Evolutionary conservation across 805 yeast species (phyloP).

Genomic region (Hanseniaspora pseudoguilliermondii): DNA sequence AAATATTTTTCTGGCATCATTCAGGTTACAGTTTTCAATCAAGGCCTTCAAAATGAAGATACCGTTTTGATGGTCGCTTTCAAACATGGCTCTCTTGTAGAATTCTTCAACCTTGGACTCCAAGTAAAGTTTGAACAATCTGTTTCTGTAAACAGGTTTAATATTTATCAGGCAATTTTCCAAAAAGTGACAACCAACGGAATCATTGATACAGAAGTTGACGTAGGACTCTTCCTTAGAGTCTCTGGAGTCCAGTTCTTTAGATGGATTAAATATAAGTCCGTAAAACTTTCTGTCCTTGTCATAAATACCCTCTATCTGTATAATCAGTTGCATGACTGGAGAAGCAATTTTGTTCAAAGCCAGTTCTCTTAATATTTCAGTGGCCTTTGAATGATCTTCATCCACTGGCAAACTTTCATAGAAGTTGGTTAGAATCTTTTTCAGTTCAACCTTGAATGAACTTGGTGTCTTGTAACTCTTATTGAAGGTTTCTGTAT

Average conservation of each 20-base stretch:
- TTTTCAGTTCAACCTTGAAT: slow-evolving; percentile 48
- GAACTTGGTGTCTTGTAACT: slow-evolving; percentile 59
- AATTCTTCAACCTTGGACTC: slow-evolving; percentile 58
- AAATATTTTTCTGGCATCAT: slow-evolving; percentile 44
- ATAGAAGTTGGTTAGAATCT: slow-evolving; percentile 34
- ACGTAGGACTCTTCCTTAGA: slow-evolving; percentile 64
- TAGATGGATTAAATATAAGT: slow-evolving; percentile 42
- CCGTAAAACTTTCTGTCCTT: slow-evolving; percentile 63
- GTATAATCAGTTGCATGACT: slow-evolving; percentile 63
- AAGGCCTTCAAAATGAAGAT: slow-evolving; percentile 65
- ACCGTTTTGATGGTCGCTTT: slow-evolving; percentile 43
- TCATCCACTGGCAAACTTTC: slow-evolving; percentile 22
- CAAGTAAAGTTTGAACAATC: slow-evolving; percentile 62
- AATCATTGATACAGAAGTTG: slow-evolving; percentile 68
- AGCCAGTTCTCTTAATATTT: slow-evolving; percentile 56
- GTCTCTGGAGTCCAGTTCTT: slow-evolving; percentile 31
- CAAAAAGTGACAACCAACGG: slow-evolving; percentile 89
- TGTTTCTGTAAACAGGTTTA: slow-evolving; percentile 54
- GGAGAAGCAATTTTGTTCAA: slow-evolving; percentile 79
- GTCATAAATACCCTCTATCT: slow-evolving; percentile 69
- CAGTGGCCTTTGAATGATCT: slow-evolving; percentile 27
- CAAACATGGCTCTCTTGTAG: slow-evolving; percentile 46
- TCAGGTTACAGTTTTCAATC: slow-evolving; percentile 40
- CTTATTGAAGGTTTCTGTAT: slow-evolving; percentile 55
- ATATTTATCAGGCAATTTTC: slow-evolving; percentile 56